A percentile compares a stretch with the other conserved stretches of the same genome.
phyloP scores from a whole-genome alignment of 192 early-diverging fungal species.

The Thamnidium elegans region DNA sequence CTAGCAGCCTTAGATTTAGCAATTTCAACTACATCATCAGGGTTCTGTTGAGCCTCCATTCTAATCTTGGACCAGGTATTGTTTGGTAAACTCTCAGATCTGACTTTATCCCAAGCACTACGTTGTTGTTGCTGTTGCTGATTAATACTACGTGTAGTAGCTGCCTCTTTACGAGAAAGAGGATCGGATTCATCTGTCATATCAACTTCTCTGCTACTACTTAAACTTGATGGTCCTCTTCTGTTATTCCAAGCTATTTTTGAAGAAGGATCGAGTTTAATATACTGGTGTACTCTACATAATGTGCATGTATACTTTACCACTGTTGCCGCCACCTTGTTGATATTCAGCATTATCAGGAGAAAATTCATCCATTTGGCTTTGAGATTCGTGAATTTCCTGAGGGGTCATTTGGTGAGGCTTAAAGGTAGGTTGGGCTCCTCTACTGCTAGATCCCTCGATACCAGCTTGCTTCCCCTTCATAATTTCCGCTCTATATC shows the following conservation, averaged over 20 bases:
- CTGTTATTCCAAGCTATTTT: background rate
- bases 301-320: background rate
- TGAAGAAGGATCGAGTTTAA: background rate
- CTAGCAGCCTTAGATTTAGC: conserved; percentile 2
- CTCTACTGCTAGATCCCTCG: no score
- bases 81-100: conserved; percentile 30
- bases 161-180: background rate
- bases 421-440: background rate
- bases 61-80: conserved; percentile 28
- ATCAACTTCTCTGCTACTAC: background rate
- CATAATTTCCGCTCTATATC: conserved; percentile 3
- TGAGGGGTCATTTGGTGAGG: background rate
- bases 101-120: conserved; percentile 33
- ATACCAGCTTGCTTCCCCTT: background rate
- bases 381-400: background rate
- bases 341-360: background rate
- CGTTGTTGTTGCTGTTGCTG: background rate
- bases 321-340: background rate
- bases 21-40: background rate
- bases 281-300: background rate
- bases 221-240: background rate
- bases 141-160: no score
- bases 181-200: background rate
- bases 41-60: conserved; percentile 21
- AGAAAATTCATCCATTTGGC: background rate